phyloP scores from a whole-genome alignment of 108 stramenopile species.

The Cylindrotheca closterium region DNA sequence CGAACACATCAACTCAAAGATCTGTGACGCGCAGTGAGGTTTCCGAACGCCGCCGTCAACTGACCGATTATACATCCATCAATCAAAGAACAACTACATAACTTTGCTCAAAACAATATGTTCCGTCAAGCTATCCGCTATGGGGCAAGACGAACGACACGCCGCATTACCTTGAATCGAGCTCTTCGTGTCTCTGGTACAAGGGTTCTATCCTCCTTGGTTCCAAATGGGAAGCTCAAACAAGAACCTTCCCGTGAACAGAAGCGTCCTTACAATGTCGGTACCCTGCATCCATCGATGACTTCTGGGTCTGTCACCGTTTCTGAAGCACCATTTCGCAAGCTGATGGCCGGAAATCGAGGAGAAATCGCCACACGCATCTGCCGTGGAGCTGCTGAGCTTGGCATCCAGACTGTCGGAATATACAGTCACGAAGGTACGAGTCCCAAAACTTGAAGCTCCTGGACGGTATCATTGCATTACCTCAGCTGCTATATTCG shows the following conservation, averaged over 20 bases:
- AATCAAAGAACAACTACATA: too few relatives aligned
- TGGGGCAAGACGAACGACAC: slow-evolving; percentile 2
- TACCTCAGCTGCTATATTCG: background rate
- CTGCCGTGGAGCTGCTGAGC: slow-evolving; percentile 73
- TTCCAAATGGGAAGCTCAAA: too few relatives aligned
- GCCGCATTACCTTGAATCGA: background rate
- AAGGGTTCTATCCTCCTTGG: too few relatives aligned
- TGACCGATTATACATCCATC: too few relatives aligned
- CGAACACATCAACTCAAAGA: too few relatives aligned
- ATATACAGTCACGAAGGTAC: slow-evolving; percentile 86
- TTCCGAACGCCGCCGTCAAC: too few relatives aligned
- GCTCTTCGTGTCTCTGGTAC: too few relatives aligned
- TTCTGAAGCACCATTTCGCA: slow-evolving; percentile 60
- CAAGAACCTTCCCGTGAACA: background rate
- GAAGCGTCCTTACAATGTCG: slow-evolving; percentile 11
- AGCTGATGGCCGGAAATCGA: slow-evolving; percentile 87
- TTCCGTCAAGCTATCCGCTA: slow-evolving; percentile 7
- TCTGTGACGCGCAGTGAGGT: too few relatives aligned
- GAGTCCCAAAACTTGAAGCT: background rate
- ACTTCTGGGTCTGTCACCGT: slow-evolving; percentile 16
- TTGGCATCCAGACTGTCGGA: slow-evolving; percentile 76
- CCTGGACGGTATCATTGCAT: background rate
- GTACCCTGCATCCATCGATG: slow-evolving; percentile 20
- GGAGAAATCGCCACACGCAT: slow-evolving; percentile 82
- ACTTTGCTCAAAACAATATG: too few relatives aligned